phyloP scores from a whole-genome alignment of 352 stramenopile species.

The Phytophthora parvispora region DNA sequence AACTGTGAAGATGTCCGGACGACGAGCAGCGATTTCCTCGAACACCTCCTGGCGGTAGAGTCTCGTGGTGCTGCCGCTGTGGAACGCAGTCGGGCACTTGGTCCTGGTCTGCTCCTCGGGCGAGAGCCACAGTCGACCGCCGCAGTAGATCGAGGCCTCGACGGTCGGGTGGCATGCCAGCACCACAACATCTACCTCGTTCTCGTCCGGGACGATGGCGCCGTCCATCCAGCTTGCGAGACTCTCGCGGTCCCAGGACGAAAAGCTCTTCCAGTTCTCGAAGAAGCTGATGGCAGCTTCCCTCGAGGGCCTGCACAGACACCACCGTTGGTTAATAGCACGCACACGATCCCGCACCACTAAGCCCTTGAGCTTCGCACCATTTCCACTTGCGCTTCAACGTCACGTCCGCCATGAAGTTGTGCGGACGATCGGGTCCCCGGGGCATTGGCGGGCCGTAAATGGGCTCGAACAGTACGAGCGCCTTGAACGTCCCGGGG shows the following conservation, averaged over 20 bases:
- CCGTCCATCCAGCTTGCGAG: conserved; percentile 43
- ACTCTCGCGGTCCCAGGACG: conserved; percentile 46
- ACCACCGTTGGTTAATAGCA: background rate
- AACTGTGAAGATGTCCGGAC: conserved; percentile 38
- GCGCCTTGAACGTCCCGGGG: conserved; percentile 52
- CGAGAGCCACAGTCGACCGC: conserved; percentile 32
- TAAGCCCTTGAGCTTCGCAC: too few relatives aligned
- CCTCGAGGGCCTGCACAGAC: conserved; percentile 28
- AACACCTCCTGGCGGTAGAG: conserved; percentile 36
- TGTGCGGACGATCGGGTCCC: conserved; percentile 4
- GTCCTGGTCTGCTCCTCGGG: conserved; percentile 18
- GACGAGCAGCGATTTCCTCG: conserved; percentile 19
- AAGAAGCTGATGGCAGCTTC: conserved; percentile 40
- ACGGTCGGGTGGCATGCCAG: conserved; percentile 35
- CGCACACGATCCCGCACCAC: too few relatives aligned
- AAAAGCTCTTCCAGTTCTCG: conserved; percentile 45
- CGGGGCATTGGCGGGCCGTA: conserved; percentile 26
- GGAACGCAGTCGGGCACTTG: conserved; percentile 42
- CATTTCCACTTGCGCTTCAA: conserved; percentile 40
- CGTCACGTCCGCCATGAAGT: conserved; percentile 40
- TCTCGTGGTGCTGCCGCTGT: conserved; percentile 38
- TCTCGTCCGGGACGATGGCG: conserved; percentile 35
- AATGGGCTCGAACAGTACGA: conserved; percentile 63
- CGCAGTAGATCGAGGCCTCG: conserved; percentile 45
- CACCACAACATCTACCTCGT: conserved; percentile 9